Percentiles rank a stretch among this genome's conserved stretches.
phyloP scores from a whole-genome alignment of 306 rosid species.

The Myrica gale region DNA sequence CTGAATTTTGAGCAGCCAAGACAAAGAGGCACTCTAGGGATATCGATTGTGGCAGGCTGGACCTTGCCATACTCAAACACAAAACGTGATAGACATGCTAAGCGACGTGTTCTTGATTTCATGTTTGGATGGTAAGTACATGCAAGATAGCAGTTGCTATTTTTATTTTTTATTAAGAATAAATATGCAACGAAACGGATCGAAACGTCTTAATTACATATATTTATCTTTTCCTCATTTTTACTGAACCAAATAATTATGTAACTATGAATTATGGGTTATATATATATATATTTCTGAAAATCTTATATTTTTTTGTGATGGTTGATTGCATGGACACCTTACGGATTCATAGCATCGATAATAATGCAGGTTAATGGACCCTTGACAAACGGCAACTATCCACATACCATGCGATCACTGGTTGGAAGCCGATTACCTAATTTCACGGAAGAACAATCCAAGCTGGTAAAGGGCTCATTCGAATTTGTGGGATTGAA shows the following conservation, averaged over 20 bases:
- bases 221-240: too few species aligned
- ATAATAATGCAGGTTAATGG: constrained; percentile 52
- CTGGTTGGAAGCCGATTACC: constrained; percentile 57
- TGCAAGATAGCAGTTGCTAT: neutral
- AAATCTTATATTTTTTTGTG: too few species aligned
- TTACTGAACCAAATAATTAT: too few species aligned
- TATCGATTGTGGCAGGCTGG: constrained; percentile 49
- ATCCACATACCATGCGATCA: constrained; percentile 57
- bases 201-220: neutral
- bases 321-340: neutral
- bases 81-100: constrained; percentile 30
- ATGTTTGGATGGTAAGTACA: constrained; percentile 58
- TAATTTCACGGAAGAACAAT: constrained; percentile 45
- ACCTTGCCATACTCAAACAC: constrained; percentile 35
- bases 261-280: too few species aligned
- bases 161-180: neutral
- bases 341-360: neutral
- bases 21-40: constrained; percentile 50
- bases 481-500: constrained; percentile 64
- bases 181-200: neutral
- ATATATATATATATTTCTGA: too few species aligned
- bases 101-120: constrained; percentile 47
- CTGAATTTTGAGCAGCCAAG: constrained; percentile 26
- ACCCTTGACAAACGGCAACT: constrained; percentile 56
- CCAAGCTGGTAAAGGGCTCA: constrained; percentile 47